Evolutionary conservation across 2,329 filamentous ascomycete species (phyloP).

Genomic region (Chrysosporium keratinophilum): DNA sequence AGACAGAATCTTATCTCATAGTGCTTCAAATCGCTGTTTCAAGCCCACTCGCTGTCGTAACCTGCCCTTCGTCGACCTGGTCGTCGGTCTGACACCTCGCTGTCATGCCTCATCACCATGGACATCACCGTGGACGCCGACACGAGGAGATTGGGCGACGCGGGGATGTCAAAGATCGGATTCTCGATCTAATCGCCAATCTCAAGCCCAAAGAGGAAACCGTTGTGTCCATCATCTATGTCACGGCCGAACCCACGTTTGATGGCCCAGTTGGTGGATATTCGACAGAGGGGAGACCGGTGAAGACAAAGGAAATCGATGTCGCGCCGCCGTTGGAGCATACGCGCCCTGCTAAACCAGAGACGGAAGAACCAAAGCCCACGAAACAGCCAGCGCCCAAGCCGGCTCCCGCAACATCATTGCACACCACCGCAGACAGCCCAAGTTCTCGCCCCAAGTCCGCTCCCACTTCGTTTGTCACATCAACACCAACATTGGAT

Average conservation of each 20-base stretch:
- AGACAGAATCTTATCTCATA: neutral
- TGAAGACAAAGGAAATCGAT: conserved; percentile 8
- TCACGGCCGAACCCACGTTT: conserved; percentile 45
- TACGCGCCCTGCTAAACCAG: conserved; percentile 14
- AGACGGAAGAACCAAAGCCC: conserved; percentile 13
- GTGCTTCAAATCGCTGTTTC: neutral
- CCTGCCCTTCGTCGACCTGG: neutral
- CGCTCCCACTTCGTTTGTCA: neutral
- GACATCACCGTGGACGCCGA: conserved; percentile 9
- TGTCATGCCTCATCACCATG: conserved; percentile 14
- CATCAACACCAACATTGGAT: neutral
- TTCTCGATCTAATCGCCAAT: conserved; percentile 6
- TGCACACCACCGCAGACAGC: conserved; percentile 2
- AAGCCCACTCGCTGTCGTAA: conserved; percentile 15
- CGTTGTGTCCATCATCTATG: conserved; percentile 36
- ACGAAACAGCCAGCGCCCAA: conserved; percentile 16
- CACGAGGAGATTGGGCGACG: conserved; percentile 3
- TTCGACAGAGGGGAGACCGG: conserved; percentile 28
- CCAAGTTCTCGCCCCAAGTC: conserved; percentile 4
- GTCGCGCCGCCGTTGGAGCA: conserved; percentile 25
- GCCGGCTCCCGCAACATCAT: conserved; percentile 1
- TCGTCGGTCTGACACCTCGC: neutral
- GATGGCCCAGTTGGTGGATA: conserved; percentile 42
- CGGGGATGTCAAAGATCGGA: neutral
- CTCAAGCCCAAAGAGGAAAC: conserved; percentile 3